Base-by-base conservation (phyloP, 2,329 filamentous ascomycete species). In the Fusarium tanahbumbuense region DNA sequence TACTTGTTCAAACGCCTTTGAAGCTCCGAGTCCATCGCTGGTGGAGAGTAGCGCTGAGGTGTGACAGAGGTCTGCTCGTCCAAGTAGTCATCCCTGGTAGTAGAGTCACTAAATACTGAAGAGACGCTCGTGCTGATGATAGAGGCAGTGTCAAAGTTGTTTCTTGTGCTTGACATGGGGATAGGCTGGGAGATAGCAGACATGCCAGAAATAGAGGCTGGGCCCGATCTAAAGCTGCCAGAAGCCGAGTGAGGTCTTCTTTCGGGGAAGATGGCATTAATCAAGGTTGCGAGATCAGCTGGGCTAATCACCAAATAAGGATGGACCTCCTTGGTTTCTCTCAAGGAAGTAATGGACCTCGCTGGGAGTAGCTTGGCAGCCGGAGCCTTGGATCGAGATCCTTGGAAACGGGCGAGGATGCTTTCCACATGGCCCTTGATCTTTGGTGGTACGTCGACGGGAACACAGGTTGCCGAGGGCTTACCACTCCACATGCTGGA, bases 261-360 rank as follows among this genome's bases (percentile, higher is more conserved):
- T 74, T 93, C 91, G 1, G 94, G 94, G 76, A 94, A 97, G 16
- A 98, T 86, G 13, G 92, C 91, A 78, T 96, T 93, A 68, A 97
- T 88, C 73, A 97, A 82, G 5, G 93, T 94, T 37, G 92, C 84
- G 70, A 97, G 83, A 78, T 98, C 94, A 42, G 92, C 87, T 37
- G 93, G 89, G 76, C 92, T 93, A 70, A 97, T 81, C 34, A 95
- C 91, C 74, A 97, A 83, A 76, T 93, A 96, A 32, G 91, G 92
- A 75, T 92, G 92, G 12, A 93, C 91, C 78, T 93, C 91, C 22
- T 87, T 87, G n/a, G 91, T 93, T 78, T 94, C 92, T 66, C 91
- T 84, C 13, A 93, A 83, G 6, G 91, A 93, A 8, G 90, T 91
- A 67, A 92, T 89, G 56, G 89, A 92, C 69, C 91, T 87, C 25